Conservation (phyloP, 2,329 filamentous ascomycete genomes). For the Bipolaris bicolor region DNA sequence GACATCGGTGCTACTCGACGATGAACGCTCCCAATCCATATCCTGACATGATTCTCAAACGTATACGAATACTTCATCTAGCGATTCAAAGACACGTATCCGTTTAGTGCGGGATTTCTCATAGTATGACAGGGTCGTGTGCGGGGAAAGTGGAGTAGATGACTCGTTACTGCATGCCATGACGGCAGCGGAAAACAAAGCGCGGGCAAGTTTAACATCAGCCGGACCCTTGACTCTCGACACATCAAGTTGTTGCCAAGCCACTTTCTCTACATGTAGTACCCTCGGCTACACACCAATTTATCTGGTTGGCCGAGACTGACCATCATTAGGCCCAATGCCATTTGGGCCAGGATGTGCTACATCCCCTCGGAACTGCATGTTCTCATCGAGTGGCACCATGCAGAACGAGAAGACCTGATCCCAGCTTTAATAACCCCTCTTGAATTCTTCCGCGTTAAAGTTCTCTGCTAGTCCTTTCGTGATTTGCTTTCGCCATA, state of each 20-base stretch:
- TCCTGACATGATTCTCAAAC: neutral
- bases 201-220: conserved; percentile 25
- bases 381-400: neutral
- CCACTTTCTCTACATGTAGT: neutral
- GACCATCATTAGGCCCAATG: neutral
- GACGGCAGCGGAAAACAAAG: conserved; percentile 34
- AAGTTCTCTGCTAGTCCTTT: neutral
- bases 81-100: neutral
- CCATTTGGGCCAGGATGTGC: conserved; percentile 16
- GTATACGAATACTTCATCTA: neutral
- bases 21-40: neutral
- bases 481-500: neutral
- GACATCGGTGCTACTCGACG: too few relatives aligned
- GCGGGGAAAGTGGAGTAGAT: conserved; percentile 14
- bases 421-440: conserved; percentile 13
- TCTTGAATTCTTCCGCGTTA: neutral
- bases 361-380: conserved; percentile 7
- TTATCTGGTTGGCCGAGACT: conserved; percentile 7
- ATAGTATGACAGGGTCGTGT: conserved; percentile 1
- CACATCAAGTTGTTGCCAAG: conserved; percentile 1
- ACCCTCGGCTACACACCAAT: neutral
- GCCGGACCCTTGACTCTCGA: conserved; percentile 13
- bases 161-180: conserved; percentile 5
- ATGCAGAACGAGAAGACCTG: neutral
- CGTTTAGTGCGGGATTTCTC: neutral